A percentile compares a stretch with the other conserved stretches of the same genome.
Evolutionary conservation across 345 rosid genomes (phyloP).

Genomic region (Camelina neglecta): DNA sequence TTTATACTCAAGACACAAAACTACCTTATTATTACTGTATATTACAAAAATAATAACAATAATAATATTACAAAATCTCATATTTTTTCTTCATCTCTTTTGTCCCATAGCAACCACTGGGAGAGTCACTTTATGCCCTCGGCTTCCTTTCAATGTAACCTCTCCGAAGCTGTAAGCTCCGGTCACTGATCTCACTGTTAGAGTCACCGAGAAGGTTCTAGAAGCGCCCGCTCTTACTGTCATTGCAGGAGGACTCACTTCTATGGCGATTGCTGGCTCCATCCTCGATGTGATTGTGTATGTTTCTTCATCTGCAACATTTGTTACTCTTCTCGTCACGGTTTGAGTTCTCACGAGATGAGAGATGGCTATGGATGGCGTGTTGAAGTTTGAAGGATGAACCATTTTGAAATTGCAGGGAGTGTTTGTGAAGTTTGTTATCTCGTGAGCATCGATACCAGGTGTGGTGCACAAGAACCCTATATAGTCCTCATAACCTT

Average conservation of each 20-base stretch:
- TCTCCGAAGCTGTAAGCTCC: constrained; percentile 88
- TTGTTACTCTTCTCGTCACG: constrained; percentile 76
- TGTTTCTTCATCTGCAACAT: constrained; percentile 83
- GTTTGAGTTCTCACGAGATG: constrained; percentile 74
- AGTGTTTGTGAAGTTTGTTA: constrained; percentile 69
- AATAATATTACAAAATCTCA: constrained; percentile 50
- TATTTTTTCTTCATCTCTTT: constrained; percentile 51
- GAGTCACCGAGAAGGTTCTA: constrained; percentile 64
- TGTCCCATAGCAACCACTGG: constrained; percentile 90
- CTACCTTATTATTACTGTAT: constrained; percentile 54
- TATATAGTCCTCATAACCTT: constrained; percentile 87
- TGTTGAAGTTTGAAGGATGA: constrained; percentile 85
- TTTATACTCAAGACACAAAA: constrained; percentile 32
- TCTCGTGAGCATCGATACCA: constrained; percentile 76
- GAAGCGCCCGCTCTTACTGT: constrained; percentile 75
- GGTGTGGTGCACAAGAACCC: constrained; percentile 98
- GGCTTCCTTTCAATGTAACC: constrained; percentile 83
- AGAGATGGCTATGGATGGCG: constrained; percentile 86
- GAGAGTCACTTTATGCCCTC: constrained; percentile 88
- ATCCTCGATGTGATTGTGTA: constrained; percentile 76
- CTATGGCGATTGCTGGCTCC: constrained; percentile 86
- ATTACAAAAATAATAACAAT: constrained; percentile 55
- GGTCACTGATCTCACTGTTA: constrained; percentile 66
- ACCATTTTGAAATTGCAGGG: constrained; percentile 82
- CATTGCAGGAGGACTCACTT: constrained; percentile 85